A percentile compares a stretch with the other conserved stretches of the same genome.
These are phyloP conservation scores for Aspergillus ellipticus DNA, from an alignment of 495 filamentous ascomycete species.

Conservation along the genomic window DNA sequence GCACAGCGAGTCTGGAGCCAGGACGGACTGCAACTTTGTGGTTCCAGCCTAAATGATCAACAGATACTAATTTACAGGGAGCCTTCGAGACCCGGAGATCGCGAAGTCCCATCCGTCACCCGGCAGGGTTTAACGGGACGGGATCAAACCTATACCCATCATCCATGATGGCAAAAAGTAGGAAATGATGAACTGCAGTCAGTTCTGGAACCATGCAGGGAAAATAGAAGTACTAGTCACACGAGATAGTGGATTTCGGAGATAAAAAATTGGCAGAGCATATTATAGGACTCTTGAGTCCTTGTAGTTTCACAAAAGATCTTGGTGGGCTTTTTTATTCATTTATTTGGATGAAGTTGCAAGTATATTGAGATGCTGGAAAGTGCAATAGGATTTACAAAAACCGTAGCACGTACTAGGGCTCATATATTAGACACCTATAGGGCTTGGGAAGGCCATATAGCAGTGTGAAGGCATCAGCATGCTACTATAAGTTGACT, in stretches of 20 bases:
- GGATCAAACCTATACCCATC: slow-evolving; percentile 3
- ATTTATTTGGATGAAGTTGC: no score
- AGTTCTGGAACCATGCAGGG: not conserved
- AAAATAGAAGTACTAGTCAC: not conserved
- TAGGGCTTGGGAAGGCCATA: not conserved
- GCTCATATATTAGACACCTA: not conserved
- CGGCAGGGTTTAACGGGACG: slow-evolving; percentile 1
- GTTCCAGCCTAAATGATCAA: slow-evolving; percentile 28
- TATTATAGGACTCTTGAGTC: not conserved
- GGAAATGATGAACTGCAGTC: slow-evolving; percentile 4
- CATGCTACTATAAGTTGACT: not conserved
- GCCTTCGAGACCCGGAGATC: slow-evolving; percentile 16
- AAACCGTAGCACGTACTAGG: not conserved
- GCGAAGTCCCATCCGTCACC: slow-evolving; percentile 5
- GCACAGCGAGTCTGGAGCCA: slow-evolving; percentile 5
- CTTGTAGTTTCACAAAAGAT: no score
- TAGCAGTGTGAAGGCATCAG: not conserved
- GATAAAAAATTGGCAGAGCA: not conserved
- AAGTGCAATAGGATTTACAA: not conserved
- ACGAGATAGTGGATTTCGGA: not conserved
- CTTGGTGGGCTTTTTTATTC: no score
- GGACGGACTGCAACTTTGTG: slow-evolving; percentile 2
- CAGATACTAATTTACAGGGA: slow-evolving; percentile 22
- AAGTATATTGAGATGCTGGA: not conserved
- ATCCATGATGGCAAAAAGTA: not conserved